Evolutionary conservation across 2,329 filamentous ascomycete genomes (phyloP).

Genomic region (Mariannaea elegans): DNA sequence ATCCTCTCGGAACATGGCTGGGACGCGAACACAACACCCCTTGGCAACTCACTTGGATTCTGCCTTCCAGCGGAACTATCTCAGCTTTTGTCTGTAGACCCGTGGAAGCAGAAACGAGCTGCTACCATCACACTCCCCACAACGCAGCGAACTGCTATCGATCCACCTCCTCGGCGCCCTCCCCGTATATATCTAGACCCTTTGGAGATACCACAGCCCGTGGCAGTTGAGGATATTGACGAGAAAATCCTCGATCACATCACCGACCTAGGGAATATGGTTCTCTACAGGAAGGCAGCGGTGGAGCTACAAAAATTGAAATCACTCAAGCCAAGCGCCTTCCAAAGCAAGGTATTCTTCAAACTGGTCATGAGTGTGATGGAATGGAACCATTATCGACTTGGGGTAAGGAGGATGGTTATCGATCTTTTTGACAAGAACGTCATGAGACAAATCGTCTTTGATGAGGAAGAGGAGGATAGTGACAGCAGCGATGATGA

Average conservation of each 20-base stretch:
- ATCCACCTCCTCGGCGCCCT: slow-evolving; percentile 53
- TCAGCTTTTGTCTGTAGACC: slow-evolving; percentile 77
- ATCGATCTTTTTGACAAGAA: slow-evolving; percentile 94
- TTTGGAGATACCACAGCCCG: slow-evolving; percentile 52
- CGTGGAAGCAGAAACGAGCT: slow-evolving; percentile 64
- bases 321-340: slow-evolving; percentile 76
- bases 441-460: slow-evolving; percentile 84
- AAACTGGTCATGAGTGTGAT: slow-evolving; percentile 85
- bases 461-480: slow-evolving; percentile 67
- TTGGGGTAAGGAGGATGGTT: slow-evolving; percentile 87
- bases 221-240: slow-evolving; percentile 70
- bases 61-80: slow-evolving; percentile 84
- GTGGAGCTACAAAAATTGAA: slow-evolving; percentile 84
- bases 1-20: slow-evolving; percentile 90
- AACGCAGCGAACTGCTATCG: slow-evolving; percentile 62
- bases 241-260: slow-evolving; percentile 87
- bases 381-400: slow-evolving; percentile 87
- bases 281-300: slow-evolving; percentile 87
- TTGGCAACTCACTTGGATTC: slow-evolving; percentile 85
- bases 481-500: slow-evolving; percentile 71
- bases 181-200: slow-evolving; percentile 55
- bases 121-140: slow-evolving; percentile 57
- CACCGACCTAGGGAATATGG: slow-evolving; percentile 90
- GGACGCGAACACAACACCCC: slow-evolving; percentile 87
- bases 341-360: slow-evolving; percentile 81